These are phyloP conservation scores for Didymellaceae sp. DNA, from an alignment of 2,329 filamentous ascomycete genomes.

Conservation along the genomic window DNA sequence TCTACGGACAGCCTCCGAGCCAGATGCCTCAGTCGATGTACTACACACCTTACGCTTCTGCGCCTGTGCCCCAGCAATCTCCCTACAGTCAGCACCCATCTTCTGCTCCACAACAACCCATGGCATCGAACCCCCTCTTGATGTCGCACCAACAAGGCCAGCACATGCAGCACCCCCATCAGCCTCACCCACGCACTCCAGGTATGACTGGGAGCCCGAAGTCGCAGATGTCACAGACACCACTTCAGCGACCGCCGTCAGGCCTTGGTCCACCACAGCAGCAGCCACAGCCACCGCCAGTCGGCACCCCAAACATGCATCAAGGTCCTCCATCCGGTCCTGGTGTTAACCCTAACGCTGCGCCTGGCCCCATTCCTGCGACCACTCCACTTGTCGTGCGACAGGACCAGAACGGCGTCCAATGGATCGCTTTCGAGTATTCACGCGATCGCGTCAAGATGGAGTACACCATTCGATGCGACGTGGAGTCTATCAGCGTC, in stretches of 20 bases:
- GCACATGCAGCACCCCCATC: constrained; percentile 52
- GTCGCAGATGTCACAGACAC: constrained; percentile 55
- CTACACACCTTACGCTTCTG: constrained; percentile 61
- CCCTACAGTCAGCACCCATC: constrained; percentile 64
- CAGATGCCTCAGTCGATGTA: constrained; percentile 89
- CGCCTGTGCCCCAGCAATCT: constrained; percentile 60
- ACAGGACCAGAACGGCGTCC: constrained; percentile 94
- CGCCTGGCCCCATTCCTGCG: constrained; percentile 93
- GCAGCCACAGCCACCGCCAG: constrained; percentile 49
- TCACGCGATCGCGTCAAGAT: constrained; percentile 97
- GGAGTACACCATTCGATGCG: constrained; percentile 98
- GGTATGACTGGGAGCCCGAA: constrained; percentile 69
- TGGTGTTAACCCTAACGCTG: constrained; percentile 84
- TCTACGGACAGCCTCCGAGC: constrained; percentile 81
- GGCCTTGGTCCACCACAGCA: constrained; percentile 52
- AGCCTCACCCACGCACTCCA: constrained; percentile 56
- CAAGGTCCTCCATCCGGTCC: constrained; percentile 43
- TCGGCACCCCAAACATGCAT: constrained; percentile 52
- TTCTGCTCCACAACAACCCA: constrained; percentile 62
- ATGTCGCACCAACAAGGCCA: constrained; percentile 59
- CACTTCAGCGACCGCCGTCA: constrained; percentile 64
- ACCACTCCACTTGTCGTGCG: constrained; percentile 93
- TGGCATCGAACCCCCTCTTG: constrained; percentile 56
- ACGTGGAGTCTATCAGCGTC: constrained; percentile 94
- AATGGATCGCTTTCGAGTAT: constrained; percentile 99